phyloP scores from a whole-genome alignment of 306 rosid genomes.

The Mimosa pudica region DNA sequence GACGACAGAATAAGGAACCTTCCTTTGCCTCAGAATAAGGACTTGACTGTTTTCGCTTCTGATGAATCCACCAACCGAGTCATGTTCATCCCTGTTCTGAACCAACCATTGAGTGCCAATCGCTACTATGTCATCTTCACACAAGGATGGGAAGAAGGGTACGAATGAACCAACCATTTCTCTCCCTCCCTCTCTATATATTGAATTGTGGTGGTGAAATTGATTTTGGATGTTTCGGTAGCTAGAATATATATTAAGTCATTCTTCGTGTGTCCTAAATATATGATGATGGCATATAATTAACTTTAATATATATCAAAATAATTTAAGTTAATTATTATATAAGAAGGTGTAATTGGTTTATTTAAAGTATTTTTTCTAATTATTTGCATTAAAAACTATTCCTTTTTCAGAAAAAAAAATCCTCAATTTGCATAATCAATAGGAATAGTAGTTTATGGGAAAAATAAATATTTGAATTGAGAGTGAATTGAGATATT shows the following conservation, averaged over 20 bases:
- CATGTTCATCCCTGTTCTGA: constrained; percentile 9
- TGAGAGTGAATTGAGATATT: too few relatives aligned
- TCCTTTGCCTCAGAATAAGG: constrained; percentile 49
- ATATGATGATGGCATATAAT: too few relatives aligned
- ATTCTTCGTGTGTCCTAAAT: too few relatives aligned
- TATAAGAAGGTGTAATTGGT: too few relatives aligned
- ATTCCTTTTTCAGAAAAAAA: too few relatives aligned
- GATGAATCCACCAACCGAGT: constrained; percentile 7
- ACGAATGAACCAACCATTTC: background rate
- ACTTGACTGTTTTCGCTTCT: constrained; percentile 5
- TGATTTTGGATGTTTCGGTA: background rate
- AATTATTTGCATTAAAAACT: background rate
- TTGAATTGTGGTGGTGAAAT: background rate
- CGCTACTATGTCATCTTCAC: background rate
- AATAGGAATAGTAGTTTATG: too few relatives aligned
- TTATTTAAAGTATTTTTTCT: too few relatives aligned
- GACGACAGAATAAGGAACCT: constrained; percentile 9
- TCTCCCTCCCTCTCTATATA: background rate
- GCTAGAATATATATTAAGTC: background rate
- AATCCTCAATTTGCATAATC: background rate
- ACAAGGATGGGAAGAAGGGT: constrained; percentile 10
- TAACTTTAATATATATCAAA: too few relatives aligned
- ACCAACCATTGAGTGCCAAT: background rate
- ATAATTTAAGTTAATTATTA: too few relatives aligned
- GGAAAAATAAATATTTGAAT: background rate